Conservation (phyloP, 2,329 filamentous ascomycete species). For the Trichocomaceae sp. region DNA sequence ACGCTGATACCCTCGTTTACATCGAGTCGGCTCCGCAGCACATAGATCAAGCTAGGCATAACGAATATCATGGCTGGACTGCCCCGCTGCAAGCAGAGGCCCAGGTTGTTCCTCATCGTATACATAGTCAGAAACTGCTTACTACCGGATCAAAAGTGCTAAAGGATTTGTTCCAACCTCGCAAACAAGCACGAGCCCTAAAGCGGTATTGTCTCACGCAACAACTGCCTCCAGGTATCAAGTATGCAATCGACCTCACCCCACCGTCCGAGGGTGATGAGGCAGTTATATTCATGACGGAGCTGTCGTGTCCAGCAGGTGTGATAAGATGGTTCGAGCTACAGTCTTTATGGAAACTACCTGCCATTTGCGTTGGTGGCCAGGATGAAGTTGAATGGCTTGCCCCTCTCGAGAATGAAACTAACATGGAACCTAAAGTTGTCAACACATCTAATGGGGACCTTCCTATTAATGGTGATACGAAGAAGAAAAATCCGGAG, state of each 20-base stretch:
- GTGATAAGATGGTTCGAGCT: slow-evolving; percentile 52
- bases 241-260: slow-evolving; percentile 58
- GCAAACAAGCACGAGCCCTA: slow-evolving; percentile 21
- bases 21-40: slow-evolving; percentile 27
- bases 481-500: background rate
- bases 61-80: slow-evolving; percentile 10
- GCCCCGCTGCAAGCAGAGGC: background rate
- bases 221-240: slow-evolving; percentile 38
- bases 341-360: slow-evolving; percentile 32
- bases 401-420: background rate
- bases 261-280: slow-evolving; percentile 58
- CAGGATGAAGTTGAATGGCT: slow-evolving; percentile 38
- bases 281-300: slow-evolving; percentile 52
- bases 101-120: slow-evolving; percentile 25
- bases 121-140: slow-evolving; percentile 29
- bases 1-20: slow-evolving; percentile 34
- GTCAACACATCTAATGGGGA: background rate
- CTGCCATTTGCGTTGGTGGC: slow-evolving; percentile 40
- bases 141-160: slow-evolving; percentile 26
- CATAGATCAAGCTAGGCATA: background rate
- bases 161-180: slow-evolving; percentile 24
- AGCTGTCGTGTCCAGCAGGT: slow-evolving; percentile 52
- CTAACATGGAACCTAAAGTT: background rate
- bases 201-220: slow-evolving; percentile 26
- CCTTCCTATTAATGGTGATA: background rate